phyloP scores from a whole-genome alignment of 208 protist species.

The Trichomonas vaginalis region DNA sequence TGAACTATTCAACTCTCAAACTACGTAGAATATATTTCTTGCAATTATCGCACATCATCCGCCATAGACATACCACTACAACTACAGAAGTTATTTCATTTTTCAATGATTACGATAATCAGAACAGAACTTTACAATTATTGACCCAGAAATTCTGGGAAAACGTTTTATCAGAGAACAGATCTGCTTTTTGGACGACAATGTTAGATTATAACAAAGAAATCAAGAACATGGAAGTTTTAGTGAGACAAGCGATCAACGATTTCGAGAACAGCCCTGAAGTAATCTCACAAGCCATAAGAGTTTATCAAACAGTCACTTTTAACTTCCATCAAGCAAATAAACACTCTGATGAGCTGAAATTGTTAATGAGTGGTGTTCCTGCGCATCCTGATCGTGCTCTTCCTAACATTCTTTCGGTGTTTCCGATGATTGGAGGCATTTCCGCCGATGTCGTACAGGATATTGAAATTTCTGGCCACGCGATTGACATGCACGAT shows the following conservation, averaged over 20 bases:
- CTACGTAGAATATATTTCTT: neutral
- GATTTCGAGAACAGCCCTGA: neutral
- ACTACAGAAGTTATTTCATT: neutral
- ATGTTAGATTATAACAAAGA: neutral
- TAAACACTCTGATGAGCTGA: neutral
- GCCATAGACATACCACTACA: neutral
- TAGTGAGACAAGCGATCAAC: neutral
- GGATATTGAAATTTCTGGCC: neutral
- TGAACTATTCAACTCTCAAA: neutral
- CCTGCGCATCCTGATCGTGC: neutral
- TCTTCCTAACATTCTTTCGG: neutral
- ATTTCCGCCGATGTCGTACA: neutral
- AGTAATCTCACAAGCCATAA: neutral
- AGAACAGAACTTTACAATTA: neutral
- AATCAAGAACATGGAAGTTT: neutral
- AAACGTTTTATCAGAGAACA: neutral
- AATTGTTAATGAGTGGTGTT: neutral
- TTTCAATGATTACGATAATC: neutral
- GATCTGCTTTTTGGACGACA: neutral
- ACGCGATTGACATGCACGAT: neutral
- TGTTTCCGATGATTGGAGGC: neutral
- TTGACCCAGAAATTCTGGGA: neutral
- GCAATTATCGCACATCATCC: neutral
- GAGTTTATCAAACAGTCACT: no score
- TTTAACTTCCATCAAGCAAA: neutral